Evolutionary conservation across 2,329 filamentous ascomycete genomes (phyloP), one percentile per base, ranked within the genome.

Genomic region (Fusarium protoensiforme): DNA sequence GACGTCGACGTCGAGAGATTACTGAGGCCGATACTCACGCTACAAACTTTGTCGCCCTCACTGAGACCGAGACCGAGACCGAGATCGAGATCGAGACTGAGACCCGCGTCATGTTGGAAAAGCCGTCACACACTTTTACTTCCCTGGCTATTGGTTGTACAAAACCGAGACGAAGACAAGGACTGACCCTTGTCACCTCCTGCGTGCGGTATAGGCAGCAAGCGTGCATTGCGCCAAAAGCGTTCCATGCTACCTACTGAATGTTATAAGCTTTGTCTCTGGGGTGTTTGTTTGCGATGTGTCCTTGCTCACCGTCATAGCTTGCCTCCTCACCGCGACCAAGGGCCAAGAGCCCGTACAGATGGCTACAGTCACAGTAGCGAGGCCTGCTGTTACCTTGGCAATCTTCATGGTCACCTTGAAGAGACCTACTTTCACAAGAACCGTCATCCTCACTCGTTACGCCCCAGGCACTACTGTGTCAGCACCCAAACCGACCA

Each of bases 401-500:
- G 38, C 31, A 3, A 29, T 61, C 5, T 61, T 48, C 31, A 61
- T 51, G 10, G 6, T 35, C 7, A 43, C 7, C 2, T 16, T 13
- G 5, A 27, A 38, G 16, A 46, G 7, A 6, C 27, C 27, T 7
- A 38, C 57, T 3, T 18, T 61, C 20, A 61, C 6, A 2, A 61
- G 39, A n/a, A 61, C 39, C 1, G 29, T 61, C 20, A 48, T 29
- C 13, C 7, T 61, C n/a, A 48, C 58, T 8, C 58, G 39, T 39
- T 61, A 48, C 13, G 29, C 29, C 27, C 27, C 41, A 36, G 58
- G 58, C 9, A 39, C 39, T 13, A 61, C 58, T n/a, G 27, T 61
- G 4, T 48, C 58, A 16, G 58, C 58, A 4, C 39, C 58, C 20
- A 60, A 29, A 60, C 57, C 27, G n/a, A 60, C 38, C n/a, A 33